phyloP scores from a whole-genome alignment of 441 rosid genomes.

The Raphanus hybrid region DNA sequence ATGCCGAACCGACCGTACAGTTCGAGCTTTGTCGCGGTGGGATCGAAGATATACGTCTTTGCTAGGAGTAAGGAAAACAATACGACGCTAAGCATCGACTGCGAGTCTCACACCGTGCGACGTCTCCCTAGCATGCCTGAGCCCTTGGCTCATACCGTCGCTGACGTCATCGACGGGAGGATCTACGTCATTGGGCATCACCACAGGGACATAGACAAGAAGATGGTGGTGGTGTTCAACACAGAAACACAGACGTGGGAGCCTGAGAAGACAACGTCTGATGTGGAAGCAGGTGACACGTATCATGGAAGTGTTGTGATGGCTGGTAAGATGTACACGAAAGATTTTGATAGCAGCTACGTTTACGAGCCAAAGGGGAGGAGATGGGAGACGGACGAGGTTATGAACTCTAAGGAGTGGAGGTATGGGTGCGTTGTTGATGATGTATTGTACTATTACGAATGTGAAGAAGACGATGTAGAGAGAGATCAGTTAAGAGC shows the following conservation, averaged over 20 bases:
- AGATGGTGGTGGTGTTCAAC: slow-evolving; percentile 7
- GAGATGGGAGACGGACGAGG: not conserved
- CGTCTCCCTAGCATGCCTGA: slow-evolving; percentile 5
- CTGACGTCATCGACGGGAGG: not conserved
- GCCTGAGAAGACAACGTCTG: not conserved
- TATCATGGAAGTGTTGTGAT: not conserved
- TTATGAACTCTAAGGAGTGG: not conserved
- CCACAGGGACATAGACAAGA: not conserved
- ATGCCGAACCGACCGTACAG: not conserved
- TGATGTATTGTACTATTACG: not conserved
- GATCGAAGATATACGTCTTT: not conserved
- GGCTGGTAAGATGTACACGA: not conserved
- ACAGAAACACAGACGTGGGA: slow-evolving; percentile 21
- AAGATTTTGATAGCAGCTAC: not conserved
- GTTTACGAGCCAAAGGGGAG: slow-evolving; percentile 4
- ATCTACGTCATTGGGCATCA: not conserved
- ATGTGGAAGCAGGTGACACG: not conserved
- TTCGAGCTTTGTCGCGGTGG: not conserved
- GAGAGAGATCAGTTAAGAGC: not conserved
- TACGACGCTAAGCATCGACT: not conserved
- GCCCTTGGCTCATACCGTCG: not conserved
- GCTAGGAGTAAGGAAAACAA: not conserved
- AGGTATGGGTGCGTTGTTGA: not conserved
- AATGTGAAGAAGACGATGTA: not conserved
- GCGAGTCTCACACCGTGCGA: not conserved